Evolutionary conservation across 2,329 filamentous ascomycete species (phyloP).

Genomic region (Phaeosphaeriaceae sp.): DNA sequence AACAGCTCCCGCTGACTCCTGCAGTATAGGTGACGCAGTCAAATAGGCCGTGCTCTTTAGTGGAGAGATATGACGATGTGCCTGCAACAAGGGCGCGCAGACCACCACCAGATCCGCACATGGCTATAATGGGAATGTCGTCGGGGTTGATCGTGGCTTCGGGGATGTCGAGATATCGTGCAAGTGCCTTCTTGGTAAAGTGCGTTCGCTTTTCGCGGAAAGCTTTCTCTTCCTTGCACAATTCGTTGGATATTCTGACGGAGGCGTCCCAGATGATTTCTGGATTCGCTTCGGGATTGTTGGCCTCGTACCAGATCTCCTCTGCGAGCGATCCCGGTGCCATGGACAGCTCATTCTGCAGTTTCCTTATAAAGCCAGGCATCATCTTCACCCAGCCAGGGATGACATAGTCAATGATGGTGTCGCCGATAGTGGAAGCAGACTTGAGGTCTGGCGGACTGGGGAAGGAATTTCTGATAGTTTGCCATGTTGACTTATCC

Average conservation of each 20-base stretch:
- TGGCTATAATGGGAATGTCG: slow-evolving; percentile 90
- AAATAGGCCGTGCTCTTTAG: slow-evolving; percentile 85
- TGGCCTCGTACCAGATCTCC: slow-evolving; percentile 92
- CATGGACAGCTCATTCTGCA: slow-evolving; percentile 88
- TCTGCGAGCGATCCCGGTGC: slow-evolving; percentile 86
- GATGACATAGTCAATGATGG: slow-evolving; percentile 73
- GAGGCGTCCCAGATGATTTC: slow-evolving; percentile 83
- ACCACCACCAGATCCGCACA: slow-evolving; percentile 93
- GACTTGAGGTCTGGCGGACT: slow-evolving; percentile 31
- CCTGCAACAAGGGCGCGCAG: slow-evolving; percentile 89
- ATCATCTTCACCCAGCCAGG: slow-evolving; percentile 83
- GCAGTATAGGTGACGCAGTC: slow-evolving; percentile 95
- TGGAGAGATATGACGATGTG: slow-evolving; percentile 83
- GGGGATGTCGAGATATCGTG: slow-evolving; percentile 79
- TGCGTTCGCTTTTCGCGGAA: slow-evolving; percentile 74
- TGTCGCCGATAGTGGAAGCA: slow-evolving; percentile 53
- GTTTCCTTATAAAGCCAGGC: slow-evolving; percentile 78
- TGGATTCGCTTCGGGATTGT: slow-evolving; percentile 81
- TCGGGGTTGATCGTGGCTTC: slow-evolving; percentile 87
- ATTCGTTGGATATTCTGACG: slow-evolving; percentile 80
- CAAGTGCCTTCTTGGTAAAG: slow-evolving; percentile 75
- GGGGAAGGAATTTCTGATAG: slow-evolving; percentile 38
- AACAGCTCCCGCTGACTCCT: slow-evolving; percentile 94
- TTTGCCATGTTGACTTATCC: slow-evolving; percentile 39
- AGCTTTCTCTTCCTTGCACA: slow-evolving; percentile 82